phyloP scores from a whole-genome alignment of 306 rosid species.

The Spatholobus suberectus region DNA sequence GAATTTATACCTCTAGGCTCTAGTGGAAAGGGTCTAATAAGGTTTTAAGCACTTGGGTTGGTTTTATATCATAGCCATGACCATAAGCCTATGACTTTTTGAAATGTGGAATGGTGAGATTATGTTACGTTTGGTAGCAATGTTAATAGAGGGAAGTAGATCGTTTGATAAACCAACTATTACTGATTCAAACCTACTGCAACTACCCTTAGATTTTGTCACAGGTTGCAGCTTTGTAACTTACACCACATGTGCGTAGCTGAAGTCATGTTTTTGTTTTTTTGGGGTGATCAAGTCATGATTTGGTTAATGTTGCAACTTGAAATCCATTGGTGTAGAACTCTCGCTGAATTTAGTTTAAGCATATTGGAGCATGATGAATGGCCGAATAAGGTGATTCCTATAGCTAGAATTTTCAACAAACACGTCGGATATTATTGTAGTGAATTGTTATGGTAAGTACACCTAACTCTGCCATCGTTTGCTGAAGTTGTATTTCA shows the following conservation, averaged over 20 bases:
- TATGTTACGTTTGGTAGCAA: slow-evolving; percentile 8
- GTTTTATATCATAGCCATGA: neutral
- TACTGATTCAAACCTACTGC: slow-evolving; percentile 60
- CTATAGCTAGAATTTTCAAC: slow-evolving; percentile 18
- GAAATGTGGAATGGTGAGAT: neutral
- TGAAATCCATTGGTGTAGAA: neutral
- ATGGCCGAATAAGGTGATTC: neutral
- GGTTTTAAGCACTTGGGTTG: slow-evolving; percentile 6
- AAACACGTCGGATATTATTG: neutral
- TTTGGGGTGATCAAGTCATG: neutral
- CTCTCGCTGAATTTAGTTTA: neutral
- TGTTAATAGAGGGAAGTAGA: slow-evolving; percentile 39
- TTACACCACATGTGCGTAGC: neutral
- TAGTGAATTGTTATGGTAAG: slow-evolving; percentile 25
- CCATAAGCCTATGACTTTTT: too few species aligned
- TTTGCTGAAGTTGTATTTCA: neutral
- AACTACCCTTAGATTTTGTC: slow-evolving; percentile 52
- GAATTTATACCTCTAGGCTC: neutral
- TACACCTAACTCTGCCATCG: slow-evolving; percentile 38
- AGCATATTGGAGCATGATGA: neutral
- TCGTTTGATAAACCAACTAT: slow-evolving; percentile 63
- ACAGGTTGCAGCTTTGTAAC: slow-evolving; percentile 17
- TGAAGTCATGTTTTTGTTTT: slow-evolving; percentile 16
- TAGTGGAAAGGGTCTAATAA: neutral
- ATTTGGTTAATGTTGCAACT: neutral